Percentiles rank a stretch among this genome's conserved stretches.
These are phyloP conservation scores for Lentinula lateritia DNA, from an alignment of 768 basidiomycete species.

Conservation along the genomic window DNA sequence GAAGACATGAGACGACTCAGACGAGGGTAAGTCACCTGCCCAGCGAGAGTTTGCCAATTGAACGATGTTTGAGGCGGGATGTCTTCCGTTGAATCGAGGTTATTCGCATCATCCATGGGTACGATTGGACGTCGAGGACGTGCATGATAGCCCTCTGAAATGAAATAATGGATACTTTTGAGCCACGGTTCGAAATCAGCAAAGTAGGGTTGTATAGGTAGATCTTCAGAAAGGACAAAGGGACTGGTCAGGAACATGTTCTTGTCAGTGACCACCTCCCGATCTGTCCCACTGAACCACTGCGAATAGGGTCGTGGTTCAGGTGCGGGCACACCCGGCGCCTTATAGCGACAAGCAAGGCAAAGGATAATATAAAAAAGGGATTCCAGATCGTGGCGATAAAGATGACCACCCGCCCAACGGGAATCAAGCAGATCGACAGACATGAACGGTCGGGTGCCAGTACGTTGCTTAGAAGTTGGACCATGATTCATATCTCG, in stretches of 20 bases:
- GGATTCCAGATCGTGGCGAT: conserved; percentile 9
- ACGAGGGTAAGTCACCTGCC: neutral
- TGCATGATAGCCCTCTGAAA: too few relatives aligned
- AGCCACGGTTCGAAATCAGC: neutral
- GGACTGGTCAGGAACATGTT: neutral
- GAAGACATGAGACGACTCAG: neutral
- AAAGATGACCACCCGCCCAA: neutral
- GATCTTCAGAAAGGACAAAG: neutral
- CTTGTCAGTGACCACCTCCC: neutral
- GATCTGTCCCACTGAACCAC: neutral
- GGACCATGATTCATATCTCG: neutral
- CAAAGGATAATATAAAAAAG: conserved; percentile 5
- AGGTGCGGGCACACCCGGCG: neutral
- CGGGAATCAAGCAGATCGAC: neutral
- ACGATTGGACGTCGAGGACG: too few relatives aligned
- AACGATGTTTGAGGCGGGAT: neutral
- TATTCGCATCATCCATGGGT: too few relatives aligned
- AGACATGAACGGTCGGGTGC: conserved; percentile 6
- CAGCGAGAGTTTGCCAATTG: neutral
- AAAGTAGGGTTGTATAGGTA: neutral
- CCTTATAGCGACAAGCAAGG: neutral
- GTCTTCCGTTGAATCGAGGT: too few relatives aligned
- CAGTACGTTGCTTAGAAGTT: conserved; percentile 2
- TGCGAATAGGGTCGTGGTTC: neutral
- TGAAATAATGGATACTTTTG: too few relatives aligned